Evolutionary conservation across 2,329 filamentous ascomycete species (phyloP).

Genomic region (Xylaria sp.): DNA sequence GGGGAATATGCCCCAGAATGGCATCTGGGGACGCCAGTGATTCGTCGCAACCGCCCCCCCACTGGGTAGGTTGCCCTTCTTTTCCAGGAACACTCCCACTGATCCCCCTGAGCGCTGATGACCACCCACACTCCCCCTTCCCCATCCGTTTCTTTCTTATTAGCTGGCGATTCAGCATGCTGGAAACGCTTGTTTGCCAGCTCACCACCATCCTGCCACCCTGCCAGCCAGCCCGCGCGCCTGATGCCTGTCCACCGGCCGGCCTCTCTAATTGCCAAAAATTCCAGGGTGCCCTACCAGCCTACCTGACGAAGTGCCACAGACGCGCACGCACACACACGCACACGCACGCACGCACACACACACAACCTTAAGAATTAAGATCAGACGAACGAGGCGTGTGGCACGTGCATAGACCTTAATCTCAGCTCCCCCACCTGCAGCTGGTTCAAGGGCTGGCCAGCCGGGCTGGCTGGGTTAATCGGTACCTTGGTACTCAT

Average conservation of each 20-base stretch:
- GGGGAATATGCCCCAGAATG: constrained; percentile 28
- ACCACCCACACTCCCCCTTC: not conserved
- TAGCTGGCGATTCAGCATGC: not conserved
- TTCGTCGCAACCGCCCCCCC: constrained; percentile 19
- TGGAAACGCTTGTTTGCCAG: not conserved
- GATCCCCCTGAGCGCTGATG: not conserved
- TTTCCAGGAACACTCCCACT: not conserved
- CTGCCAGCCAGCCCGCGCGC: not conserved
- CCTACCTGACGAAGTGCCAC: too few species aligned
- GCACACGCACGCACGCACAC: not conserved
- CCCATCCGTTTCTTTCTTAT: not conserved
- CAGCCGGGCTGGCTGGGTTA: not conserved
- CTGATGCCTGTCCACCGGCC: too few species aligned
- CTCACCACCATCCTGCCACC: too few species aligned
- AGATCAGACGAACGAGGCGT: not conserved
- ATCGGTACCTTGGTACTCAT: too few species aligned
- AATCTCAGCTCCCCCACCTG: not conserved
- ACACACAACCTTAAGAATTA: not conserved
- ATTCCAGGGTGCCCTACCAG: too few species aligned
- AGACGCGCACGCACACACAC: too few species aligned
- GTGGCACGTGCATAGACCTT: not conserved
- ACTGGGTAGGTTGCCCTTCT: not conserved
- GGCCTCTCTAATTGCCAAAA: too few species aligned
- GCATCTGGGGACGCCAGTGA: constrained; percentile 21
- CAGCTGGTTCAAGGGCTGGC: too few species aligned